phyloP scores from a whole-genome alignment of 2,329 filamentous ascomycete genomes.

The Aspergillus phoenicis region DNA sequence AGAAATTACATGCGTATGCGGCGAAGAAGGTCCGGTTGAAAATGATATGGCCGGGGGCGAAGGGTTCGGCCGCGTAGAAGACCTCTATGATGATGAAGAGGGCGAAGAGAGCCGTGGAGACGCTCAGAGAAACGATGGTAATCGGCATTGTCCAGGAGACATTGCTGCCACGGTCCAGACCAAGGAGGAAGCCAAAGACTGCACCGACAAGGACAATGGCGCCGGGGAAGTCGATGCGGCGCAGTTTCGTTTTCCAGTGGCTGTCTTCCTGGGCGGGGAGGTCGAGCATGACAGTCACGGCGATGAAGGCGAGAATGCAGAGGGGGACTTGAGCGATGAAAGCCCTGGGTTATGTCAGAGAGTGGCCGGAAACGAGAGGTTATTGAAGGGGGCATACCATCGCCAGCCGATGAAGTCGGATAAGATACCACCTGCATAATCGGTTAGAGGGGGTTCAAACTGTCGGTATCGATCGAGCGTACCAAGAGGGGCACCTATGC shows the following conservation, averaged over 20 bases:
- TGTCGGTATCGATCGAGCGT: constrained; percentile 1
- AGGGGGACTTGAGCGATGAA: constrained; percentile 73
- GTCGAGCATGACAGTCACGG: constrained; percentile 65
- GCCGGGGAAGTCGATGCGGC: constrained; percentile 72
- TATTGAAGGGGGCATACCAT: constrained; percentile 54
- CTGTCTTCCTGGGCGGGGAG: constrained; percentile 60
- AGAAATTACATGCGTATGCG: constrained; percentile 73
- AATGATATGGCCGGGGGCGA: constrained; percentile 74
- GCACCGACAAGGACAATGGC: constrained; percentile 67
- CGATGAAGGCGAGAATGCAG: constrained; percentile 65
- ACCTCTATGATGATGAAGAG: constrained; percentile 71
- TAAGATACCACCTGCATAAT: constrained; percentile 58
- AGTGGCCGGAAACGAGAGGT: not conserved
- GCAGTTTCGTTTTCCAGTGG: constrained; percentile 67
- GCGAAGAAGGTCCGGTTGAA: constrained; percentile 68
- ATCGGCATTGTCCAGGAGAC: constrained; percentile 64
- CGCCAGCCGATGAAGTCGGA: constrained; percentile 75
- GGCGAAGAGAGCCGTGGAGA: constrained; percentile 62
- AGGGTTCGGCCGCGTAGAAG: constrained; percentile 68
- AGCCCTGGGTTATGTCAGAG: constrained; percentile 52
- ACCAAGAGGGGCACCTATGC: constrained; percentile 69
- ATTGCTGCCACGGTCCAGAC: constrained; percentile 74
- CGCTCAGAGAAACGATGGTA: constrained; percentile 60
- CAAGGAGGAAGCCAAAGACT: constrained; percentile 67
- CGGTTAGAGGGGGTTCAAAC: constrained; percentile 16